Evolutionary conservation across 2,329 filamentous ascomycete genomes (phyloP), one percentile per base, ranked within the genome.

Genomic region (Stachybotrys chlorohalonatus): DNA sequence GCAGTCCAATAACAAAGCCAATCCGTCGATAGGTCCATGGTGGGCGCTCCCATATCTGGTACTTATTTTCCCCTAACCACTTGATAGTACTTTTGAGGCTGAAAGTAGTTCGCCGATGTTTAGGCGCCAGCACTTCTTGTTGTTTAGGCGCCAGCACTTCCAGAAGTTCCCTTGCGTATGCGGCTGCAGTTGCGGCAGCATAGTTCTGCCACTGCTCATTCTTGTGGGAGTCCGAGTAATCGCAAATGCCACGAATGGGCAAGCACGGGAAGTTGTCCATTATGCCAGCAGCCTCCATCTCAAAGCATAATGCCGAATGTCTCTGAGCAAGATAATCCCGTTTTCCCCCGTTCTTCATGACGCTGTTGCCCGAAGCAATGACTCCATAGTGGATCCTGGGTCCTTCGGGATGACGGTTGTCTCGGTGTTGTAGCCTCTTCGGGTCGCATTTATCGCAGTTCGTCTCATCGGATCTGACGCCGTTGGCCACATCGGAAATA

Each of bases 191-290:
- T 0, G 58, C 60, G 0, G 71, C 68, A 0, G 70, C 70, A 53
- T 71, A 72, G 0, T 31, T 15, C 17, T 71, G 66, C 71, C 68
- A 73, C 2, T n/a, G 1, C 0, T 60, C 13, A 2, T 55, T 56
- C 47, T 55, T 59, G 54, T 73, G 69, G 0, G 60, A 63, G 51
- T 75, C 71, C 2, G 68, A 60, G 52, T 73, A 74, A 47, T 71
- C 66, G 31, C 66, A 74, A 1, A 73, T 67, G 0, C 69, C 70
- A 3, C 68, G 62, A 16, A 73, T 66, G 0, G 66, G 59, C 0
- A 72, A 46, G 31, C 65, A 71, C 0, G 62, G 64, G 6, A 68
- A 57, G 0, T 54, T 54, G 6, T 58, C 53, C 49, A 59, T 57
- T 1, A 64, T 30, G 0, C 65, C 64, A 1, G 65, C 64, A 0